These are phyloP conservation scores for Kazachstania kunashirensis DNA, from an alignment of 805 yeast genomes.

Conservation along the genomic window DNA sequence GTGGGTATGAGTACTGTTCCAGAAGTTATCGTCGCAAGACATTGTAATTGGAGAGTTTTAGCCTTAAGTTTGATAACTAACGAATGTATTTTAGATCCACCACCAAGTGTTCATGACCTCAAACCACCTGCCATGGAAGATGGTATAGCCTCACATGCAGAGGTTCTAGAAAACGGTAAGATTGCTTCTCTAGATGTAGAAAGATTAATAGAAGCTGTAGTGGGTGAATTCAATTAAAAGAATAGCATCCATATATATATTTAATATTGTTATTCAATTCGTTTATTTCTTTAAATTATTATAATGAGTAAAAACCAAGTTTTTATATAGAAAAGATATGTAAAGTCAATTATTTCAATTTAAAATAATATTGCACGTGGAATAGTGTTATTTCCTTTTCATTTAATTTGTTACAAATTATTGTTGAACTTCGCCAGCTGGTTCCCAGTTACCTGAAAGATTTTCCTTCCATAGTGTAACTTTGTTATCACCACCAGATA, in stretches of 20 bases:
- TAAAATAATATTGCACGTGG: no score
- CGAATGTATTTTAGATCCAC: constrained; percentile 59
- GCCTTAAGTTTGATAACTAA: constrained; percentile 86
- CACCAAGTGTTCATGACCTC: constrained; percentile 55
- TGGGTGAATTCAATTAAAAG: constrained; percentile 39
- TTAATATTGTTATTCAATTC: no score
- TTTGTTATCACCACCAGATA: constrained; percentile 92
- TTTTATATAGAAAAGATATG: no score
- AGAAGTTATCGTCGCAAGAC: constrained; percentile 88
- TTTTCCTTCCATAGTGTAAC: constrained; percentile 96
- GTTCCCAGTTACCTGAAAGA: constrained; percentile 87
- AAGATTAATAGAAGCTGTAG: constrained; percentile 51
- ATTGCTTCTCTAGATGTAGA: constrained; percentile 78
- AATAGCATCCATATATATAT: no score
- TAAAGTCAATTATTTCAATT: no score
- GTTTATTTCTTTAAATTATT: no score
- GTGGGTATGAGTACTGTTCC: constrained; percentile 99
- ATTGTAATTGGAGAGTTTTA: constrained; percentile 69
- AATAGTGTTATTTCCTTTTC: no score
- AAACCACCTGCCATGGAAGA: constrained; percentile 44
- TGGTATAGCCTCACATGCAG: constrained; percentile 87
- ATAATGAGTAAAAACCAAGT: no score
- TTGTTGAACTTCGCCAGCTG: constrained; percentile 93
- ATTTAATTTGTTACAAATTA: no score
- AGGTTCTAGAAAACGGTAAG: constrained; percentile 75